Conservation (phyloP, 305 asterid species). For the Ilex paraguariensis region DNA sequence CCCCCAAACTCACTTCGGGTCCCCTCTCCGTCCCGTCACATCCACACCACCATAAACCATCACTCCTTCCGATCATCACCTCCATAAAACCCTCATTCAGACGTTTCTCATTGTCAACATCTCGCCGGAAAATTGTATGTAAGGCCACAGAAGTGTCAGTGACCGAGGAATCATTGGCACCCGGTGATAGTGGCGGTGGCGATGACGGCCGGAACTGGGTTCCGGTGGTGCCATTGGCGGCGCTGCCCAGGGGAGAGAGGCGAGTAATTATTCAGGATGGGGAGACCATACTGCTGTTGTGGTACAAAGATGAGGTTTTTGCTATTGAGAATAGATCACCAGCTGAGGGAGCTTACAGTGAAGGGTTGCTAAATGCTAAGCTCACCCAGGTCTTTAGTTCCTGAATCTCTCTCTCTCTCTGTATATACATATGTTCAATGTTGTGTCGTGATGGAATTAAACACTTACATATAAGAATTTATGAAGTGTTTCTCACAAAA, state of each 20-base stretch:
- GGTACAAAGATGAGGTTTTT: constrained; percentile 74
- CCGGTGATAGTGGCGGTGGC: constrained; percentile 11
- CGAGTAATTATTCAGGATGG: constrained; percentile 83
- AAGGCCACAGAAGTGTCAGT: constrained; percentile 56
- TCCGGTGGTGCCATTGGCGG: constrained; percentile 86
- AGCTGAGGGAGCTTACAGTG: constrained; percentile 94
- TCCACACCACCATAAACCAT: constrained; percentile 23
- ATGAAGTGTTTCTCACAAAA: too few species aligned
- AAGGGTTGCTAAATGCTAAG: constrained; percentile 90
- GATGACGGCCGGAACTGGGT: constrained; percentile 60
- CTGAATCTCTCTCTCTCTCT: background rate
- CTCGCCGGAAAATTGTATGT: constrained; percentile 25
- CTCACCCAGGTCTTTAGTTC: constrained; percentile 65
- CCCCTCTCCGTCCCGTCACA: constrained; percentile 28
- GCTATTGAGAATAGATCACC: constrained; percentile 96
- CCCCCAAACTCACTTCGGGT: constrained; percentile 27
- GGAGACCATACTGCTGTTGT: constrained; percentile 65
- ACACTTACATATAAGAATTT: too few species aligned
- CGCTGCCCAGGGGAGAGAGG: constrained; percentile 95
- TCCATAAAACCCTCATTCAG: constrained; percentile 5
- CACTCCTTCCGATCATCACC: constrained; percentile 6
- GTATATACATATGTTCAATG: too few species aligned
- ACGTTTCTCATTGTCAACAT: constrained; percentile 12
- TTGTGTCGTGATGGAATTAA: too few species aligned
- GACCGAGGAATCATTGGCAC: constrained; percentile 28